Evolutionary conservation across 164 flowering plant genomes (phyloP).

Genomic region (Magnolia changhungtana): DNA sequence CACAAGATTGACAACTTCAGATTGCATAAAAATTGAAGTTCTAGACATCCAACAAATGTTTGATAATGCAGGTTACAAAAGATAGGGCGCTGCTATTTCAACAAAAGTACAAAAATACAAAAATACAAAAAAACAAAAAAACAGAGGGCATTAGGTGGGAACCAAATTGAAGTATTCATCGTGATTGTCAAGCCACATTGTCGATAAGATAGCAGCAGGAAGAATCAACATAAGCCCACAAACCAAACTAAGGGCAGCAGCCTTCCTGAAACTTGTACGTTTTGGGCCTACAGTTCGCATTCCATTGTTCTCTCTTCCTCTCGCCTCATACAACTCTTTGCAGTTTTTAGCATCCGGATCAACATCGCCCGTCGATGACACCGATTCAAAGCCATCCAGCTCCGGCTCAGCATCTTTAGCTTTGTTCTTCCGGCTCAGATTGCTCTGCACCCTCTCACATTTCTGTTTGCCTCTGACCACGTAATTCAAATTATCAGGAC

Average conservation of each 20-base stretch:
- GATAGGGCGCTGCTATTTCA: background rate
- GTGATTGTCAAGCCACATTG: conserved; percentile 26
- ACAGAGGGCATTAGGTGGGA: conserved; percentile 27
- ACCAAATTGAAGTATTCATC: conserved; percentile 40
- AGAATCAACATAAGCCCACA: conserved; percentile 26
- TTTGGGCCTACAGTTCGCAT: conserved; percentile 3
- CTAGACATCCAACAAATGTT: background rate
- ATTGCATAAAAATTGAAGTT: background rate
- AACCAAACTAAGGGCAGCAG: conserved; percentile 20
- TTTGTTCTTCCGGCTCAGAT: background rate
- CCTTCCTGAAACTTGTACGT: conserved; percentile 15
- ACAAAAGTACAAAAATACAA: background rate
- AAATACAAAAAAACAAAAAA: background rate
- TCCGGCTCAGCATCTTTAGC: conserved; percentile 18
- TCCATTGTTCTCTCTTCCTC: conserved; percentile 17
- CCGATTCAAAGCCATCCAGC: conserved; percentile 48
- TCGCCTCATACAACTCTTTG: conserved; percentile 19
- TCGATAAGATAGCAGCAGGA: conserved; percentile 29
- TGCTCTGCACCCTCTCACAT: background rate
- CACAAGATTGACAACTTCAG: background rate
- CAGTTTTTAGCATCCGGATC: conserved; percentile 13
- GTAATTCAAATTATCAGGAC: conserved; percentile 4
- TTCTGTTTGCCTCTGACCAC: conserved; percentile 21
- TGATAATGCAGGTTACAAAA: background rate
- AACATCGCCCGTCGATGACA: conserved; percentile 51